Base-by-base conservation (phyloP, 768 basidiomycete genomes). In the Tulasnella sp. region DNA sequence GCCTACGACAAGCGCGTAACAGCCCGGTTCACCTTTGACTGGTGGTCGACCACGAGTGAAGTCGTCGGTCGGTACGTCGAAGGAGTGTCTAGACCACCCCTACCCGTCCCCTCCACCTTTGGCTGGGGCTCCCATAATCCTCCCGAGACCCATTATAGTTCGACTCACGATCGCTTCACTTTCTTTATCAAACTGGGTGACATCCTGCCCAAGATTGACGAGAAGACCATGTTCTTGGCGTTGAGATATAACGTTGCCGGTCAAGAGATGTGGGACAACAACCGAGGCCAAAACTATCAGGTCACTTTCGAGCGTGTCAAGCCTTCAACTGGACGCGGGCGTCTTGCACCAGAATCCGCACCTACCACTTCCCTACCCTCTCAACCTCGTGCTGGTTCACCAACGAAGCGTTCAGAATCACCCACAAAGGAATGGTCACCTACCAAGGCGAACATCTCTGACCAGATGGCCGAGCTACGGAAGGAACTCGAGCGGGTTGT, bases 31-130 rank as follows among this genome's bases (percentile, higher is more conserved):
- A 97, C 94, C 1, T 78, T 93, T 63, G 94, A 98, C 67, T 76
- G 74, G 63, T 98, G 94, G 94, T 89, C 91, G 69, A 99, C 94
- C 45, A 93, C 89, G 58, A 86, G 84, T 68, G 94, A 98, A 69
- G 87, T 96, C 58, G 79, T 82, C 0, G 93, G 83, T 23, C 80
- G 77, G 49, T 84, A 87, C 67, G 69, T 78, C 15, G 75, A 77
- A 57, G 61, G 63, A 64, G 62, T 65, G 62, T 39, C 46, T 11
- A 35, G 29, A 2, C 65, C 73, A 34, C 60, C 72, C 19, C 39
- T 45, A 35, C 25, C 58, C 39, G 52, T 69, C 63, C 58, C 68
- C 43, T 66, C 67, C 63, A 39, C 61, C 36, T 64, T 67, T 50
- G 36, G 62, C 34, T 61, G 67, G 60, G 67, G 39, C 23, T 7